Evolutionary conservation across 495 filamentous ascomycete species (phyloP), one percentile per base, ranked within the genome.

Genomic region (Cercophora sp.): DNA sequence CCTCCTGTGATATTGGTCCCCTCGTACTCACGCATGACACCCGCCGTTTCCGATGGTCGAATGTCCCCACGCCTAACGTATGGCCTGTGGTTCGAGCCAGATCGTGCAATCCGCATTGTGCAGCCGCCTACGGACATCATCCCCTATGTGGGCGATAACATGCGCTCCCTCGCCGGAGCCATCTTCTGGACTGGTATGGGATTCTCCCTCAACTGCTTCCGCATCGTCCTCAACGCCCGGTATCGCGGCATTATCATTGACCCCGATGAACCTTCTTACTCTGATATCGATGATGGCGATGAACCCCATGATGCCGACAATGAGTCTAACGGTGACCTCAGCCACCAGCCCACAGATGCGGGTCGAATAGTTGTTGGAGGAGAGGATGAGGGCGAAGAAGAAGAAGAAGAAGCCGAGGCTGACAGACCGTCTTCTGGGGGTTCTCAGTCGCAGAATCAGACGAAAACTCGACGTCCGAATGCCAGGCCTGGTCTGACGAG

Each of bases 21-120:
- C 22, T 15, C 26, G 2, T 37, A 24, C 32, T 20, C n/a, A n/a
- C 5, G 11, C 2, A 11, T 46, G 36, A 16, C 46, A 15, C 24
- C 19, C 22, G 11, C n/a, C 3, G 20, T 15, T 20, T 41, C 19
- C 4, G 3, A 19, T 2, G 54, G 47, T 9, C 54, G 54, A 2
- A 23, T 56, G 23, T 56, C 54, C 0, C 54, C 54, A 1, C 54
- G 54, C 2, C 29, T 56, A 3, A 51, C 47, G 3, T 56, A 56
- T 44, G 54, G 54, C 6, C 47, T 56, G 19, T 56, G 54, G 54
- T 46, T 56, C 41, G 54, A 56, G 16, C 54, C 48, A 5, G 54
- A 56, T 34, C 54, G 54, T 22, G 23, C 23, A 0, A 40, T 56
- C 34, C 48, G 48, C 39, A 39, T 56, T 23, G 34, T 51, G 20